Base-by-base conservation (phyloP, 352 stramenopile species). In the Globisporangium barbulae region DNA sequence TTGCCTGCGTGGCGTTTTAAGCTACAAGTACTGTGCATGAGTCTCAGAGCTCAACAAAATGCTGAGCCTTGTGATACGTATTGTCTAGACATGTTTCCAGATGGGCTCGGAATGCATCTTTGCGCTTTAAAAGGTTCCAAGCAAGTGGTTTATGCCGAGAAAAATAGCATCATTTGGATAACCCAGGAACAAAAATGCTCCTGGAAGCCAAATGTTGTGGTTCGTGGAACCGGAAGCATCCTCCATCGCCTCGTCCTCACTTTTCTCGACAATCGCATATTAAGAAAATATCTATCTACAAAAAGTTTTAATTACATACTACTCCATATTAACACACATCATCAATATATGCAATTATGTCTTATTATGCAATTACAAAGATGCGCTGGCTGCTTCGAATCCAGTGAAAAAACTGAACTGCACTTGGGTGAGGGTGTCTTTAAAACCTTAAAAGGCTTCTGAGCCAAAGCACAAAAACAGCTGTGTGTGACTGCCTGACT, bases 401-500 rank as follows among this genome's bases (percentile, higher is more conserved):
- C 49, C 49, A 55, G 49, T 22, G 49, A 37, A 55, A 55, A 55
- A 55, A 55, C 49, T 55, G 49, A 55, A 39, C 41, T 47, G 17
- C 49, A 28, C 25, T 41, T 55, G 28, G 49, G 25, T 55, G 49
- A 35, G 3, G 48, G 17, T n/a, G 25, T 28, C 25, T 28, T 28
- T 28, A 28, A 28, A 28, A 28, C 25, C 25, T 28, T 28, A 28
- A 28, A 28, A 28, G 25, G 25, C 15, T 4, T 42, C 10, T 7
- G 19, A 21, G 17, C 41, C 41, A 47, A 47, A 47, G 21, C 17
- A 45, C 39, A 45, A 45, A 45, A 45, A n/a, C 39, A 45, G 12
- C 13, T 21, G 41, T 10, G 41, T 21, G 13, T 22, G 41, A 47
- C 41, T 44, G 39, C 17, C 39, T 44, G 39, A 44, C 39, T 45